phyloP scores from a whole-genome alignment of 2,329 filamentous ascomycete species.

The Colletotrichum sp. region DNA sequence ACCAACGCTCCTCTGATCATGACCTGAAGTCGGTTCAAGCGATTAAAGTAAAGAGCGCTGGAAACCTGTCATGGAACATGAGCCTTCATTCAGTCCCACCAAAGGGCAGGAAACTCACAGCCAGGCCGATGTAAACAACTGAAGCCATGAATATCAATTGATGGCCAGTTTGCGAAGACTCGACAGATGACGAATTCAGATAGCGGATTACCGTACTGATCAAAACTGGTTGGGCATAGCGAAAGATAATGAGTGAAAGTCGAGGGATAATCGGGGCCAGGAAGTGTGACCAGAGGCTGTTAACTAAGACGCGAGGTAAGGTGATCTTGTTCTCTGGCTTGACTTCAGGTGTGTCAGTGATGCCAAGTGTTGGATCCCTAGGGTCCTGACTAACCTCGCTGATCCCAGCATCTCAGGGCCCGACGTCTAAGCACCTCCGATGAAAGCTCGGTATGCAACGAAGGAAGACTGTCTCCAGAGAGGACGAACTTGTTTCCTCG shows the following conservation, averaged over 20 bases:
- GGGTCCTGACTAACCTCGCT: not conserved
- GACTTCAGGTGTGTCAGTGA: not conserved
- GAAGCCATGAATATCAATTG: not conserved
- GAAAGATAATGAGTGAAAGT: not conserved
- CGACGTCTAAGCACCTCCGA: not conserved
- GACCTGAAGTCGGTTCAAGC: not conserved
- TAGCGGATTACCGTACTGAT: not conserved
- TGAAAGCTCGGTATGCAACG: not conserved
- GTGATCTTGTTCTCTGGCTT: not conserved
- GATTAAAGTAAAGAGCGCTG: not conserved
- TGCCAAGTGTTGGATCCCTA: not conserved
- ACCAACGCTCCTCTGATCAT: not conserved
- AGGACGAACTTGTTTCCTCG: not conserved
- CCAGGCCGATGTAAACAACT: not conserved
- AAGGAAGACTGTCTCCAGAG: not conserved
- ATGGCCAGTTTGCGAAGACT: not conserved
- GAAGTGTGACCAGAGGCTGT: not conserved
- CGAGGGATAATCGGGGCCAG: not conserved
- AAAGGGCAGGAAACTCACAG: not conserved
- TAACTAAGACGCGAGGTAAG: not conserved
- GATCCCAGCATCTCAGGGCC: not conserved
- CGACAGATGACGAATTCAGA: not conserved
- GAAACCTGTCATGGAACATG: not conserved
- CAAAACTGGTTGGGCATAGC: constrained; percentile 1
- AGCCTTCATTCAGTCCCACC: not conserved